Evolutionary conservation across 257 asterid species (phyloP).

Genomic region (Solanum medicagineum): DNA sequence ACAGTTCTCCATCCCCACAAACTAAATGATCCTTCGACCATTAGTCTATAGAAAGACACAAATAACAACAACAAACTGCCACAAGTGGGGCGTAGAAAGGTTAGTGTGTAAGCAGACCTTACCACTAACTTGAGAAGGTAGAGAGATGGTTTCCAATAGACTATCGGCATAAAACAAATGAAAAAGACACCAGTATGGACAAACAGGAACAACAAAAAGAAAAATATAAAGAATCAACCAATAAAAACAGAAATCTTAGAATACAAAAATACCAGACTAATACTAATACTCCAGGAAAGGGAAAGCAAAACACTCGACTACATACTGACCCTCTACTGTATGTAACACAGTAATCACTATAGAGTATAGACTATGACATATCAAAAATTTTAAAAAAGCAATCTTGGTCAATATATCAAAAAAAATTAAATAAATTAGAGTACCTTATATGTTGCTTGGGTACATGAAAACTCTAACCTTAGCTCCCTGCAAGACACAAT

Average conservation of each 20-base stretch:
- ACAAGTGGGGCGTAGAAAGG: too few relatives aligned
- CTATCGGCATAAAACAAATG: too few relatives aligned
- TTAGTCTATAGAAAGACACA: neutral
- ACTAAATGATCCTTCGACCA: neutral
- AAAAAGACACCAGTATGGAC: too few relatives aligned
- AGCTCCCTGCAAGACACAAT: conserved; percentile 31
- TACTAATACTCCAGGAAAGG: neutral
- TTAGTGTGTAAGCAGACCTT: too few relatives aligned
- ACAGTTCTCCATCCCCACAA: neutral
- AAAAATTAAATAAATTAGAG: neutral
- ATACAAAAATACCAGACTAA: neutral
- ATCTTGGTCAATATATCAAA: neutral
- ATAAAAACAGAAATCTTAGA: too few relatives aligned
- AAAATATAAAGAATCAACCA: too few relatives aligned
- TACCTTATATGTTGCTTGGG: conserved; percentile 58
- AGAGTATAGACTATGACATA: neutral
- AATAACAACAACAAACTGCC: neutral
- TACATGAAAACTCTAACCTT: conserved; percentile 65
- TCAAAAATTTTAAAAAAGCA: neutral
- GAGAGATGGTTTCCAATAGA: too few relatives aligned
- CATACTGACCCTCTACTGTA: neutral
- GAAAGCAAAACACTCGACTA: neutral
- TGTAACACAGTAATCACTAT: neutral
- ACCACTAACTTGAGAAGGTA: too few relatives aligned
- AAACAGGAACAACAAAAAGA: too few relatives aligned